A percentile compares a stretch with the other conserved stretches of the same genome.
These are phyloP conservation scores for Yarrowia hollandica DNA, from an alignment of 805 yeast species.

Conservation along the genomic window DNA sequence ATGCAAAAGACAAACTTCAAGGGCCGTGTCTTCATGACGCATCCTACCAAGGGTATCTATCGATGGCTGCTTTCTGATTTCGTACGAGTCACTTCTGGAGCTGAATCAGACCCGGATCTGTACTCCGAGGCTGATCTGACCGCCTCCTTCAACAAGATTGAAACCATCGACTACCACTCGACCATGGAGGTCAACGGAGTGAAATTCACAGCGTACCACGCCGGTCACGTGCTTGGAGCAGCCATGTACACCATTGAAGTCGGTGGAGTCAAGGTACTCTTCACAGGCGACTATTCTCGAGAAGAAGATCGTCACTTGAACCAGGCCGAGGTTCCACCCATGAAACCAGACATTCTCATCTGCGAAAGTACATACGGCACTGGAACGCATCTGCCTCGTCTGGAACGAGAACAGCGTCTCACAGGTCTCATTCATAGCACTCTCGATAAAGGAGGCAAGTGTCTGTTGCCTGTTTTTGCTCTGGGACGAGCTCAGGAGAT, in stretches of 20 bases:
- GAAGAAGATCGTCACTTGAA: conserved; percentile 94
- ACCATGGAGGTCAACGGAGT: conserved; percentile 94
- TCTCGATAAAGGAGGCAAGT: conserved; percentile 83
- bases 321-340: conserved; percentile 93
- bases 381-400: conserved; percentile 90
- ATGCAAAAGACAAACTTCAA: conserved; percentile 94
- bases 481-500: conserved; percentile 96
- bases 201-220: conserved; percentile 95
- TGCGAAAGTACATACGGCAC: conserved; percentile 98
- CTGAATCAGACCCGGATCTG: conserved; percentile 45
- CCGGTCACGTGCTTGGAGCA: conserved; percentile 99
- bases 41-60: conserved; percentile 97
- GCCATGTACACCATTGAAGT: conserved; percentile 96
- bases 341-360: conserved; percentile 79
- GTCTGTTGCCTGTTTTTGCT: conserved; percentile 91
- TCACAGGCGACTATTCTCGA: conserved; percentile 96
- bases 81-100: conserved; percentile 74
- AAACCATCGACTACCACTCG: conserved; percentile 92
- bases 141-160: conserved; percentile 84
- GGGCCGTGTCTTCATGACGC: conserved; percentile 98
- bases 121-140: conserved; percentile 89
- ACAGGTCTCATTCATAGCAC: conserved; percentile 84
- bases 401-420: conserved; percentile 78
- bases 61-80: conserved; percentile 94
- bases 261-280: conserved; percentile 83